Evolutionary conservation across 2,329 filamentous ascomycete genomes (phyloP), one percentile per base, ranked within the genome.

Genomic region (Aspergillus bombycis): DNA sequence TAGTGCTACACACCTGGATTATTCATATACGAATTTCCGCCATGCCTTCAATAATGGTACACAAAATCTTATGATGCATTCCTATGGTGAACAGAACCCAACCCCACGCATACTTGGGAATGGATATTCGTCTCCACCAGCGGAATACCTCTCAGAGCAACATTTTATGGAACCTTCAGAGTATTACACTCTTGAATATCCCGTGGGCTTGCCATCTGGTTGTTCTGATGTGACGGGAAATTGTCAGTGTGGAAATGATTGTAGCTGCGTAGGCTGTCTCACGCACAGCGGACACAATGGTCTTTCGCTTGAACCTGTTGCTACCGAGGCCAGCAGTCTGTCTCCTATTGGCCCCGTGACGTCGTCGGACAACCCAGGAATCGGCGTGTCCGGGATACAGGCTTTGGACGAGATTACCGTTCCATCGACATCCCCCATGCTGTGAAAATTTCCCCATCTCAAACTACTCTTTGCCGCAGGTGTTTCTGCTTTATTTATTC

Each of bases 231-330:
- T 77, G 4, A 82, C 79, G 7, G 83, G 83, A 4, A 84, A 79
- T 30, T 86, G 83, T 62, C 81, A 82, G 65, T 86, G 84, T 62
- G 83, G 82, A 19, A 81, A 80, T 61, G 82, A 83, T 45, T 86
- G 83, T 67, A 78, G 73, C 60, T 86, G 84, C 66, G 75, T 83
- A n/a, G 83, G 82, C 16, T 86, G 84, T 67, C 72, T 84, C 14
- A 84, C 82, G 3, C 83, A 86, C 61, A 81, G 78, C 23, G 83
- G 82, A 4, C 83, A 84, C 62, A 80, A 81, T 28, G 82, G 81
- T 16, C 66, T 83, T 26, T 65, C 75, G 12, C 67, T 82, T 19
- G 72, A 77, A 12, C 57, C 72, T 21, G 38, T 60, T 14, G 57
- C 65, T 21, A 14, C 60, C 10, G 61, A 67, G n/a, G 52, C 19